Evolutionary conservation across 1,284 basidiomycete species (phyloP).

Genomic region (Mycena sp.): DNA sequence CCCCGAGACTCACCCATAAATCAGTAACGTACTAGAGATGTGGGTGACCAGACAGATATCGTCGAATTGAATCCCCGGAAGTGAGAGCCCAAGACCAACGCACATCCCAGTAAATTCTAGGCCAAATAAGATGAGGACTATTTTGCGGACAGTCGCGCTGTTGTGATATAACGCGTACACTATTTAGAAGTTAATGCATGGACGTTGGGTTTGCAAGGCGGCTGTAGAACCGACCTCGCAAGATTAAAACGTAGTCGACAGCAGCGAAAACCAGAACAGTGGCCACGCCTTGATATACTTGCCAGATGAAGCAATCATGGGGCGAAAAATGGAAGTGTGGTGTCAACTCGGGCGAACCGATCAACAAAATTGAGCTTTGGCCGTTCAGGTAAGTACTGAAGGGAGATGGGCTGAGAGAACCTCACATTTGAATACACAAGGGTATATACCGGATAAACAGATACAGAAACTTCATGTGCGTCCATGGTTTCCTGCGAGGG

Average conservation of each 20-base stretch:
- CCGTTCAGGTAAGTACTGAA: neutral
- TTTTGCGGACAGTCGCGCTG: slow-evolving; percentile 33
- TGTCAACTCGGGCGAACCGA: slow-evolving; percentile 45
- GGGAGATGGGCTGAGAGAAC: neutral
- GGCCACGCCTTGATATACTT: slow-evolving; percentile 48
- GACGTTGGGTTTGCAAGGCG: neutral
- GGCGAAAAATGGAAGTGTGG: slow-evolving; percentile 44
- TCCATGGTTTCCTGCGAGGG: slow-evolving; percentile 41
- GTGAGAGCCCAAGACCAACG: slow-evolving; percentile 40
- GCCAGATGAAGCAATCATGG: slow-evolving; percentile 50
- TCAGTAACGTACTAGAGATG: slow-evolving; percentile 36
- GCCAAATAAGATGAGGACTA: slow-evolving; percentile 38
- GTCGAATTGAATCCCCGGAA: slow-evolving; percentile 44
- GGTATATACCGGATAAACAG: slow-evolving; percentile 47
- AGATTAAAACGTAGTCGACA: slow-evolving; percentile 48
- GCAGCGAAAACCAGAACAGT: slow-evolving; percentile 36
- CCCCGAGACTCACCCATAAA: slow-evolving; percentile 40
- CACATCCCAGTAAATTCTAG: slow-evolving; percentile 44
- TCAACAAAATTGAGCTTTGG: slow-evolving; percentile 43
- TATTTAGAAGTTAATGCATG: slow-evolving; percentile 34
- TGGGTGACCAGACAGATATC: slow-evolving; percentile 41
- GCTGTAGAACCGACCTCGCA: slow-evolving; percentile 37
- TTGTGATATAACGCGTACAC: slow-evolving; percentile 47
- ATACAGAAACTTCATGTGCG: slow-evolving; percentile 44
- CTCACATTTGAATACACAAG: slow-evolving; percentile 46